Evolutionary conservation across 2,329 filamentous ascomycete genomes (phyloP), one percentile per base, ranked within the genome.

Genomic region (Tolypocladium nubicola): DNA sequence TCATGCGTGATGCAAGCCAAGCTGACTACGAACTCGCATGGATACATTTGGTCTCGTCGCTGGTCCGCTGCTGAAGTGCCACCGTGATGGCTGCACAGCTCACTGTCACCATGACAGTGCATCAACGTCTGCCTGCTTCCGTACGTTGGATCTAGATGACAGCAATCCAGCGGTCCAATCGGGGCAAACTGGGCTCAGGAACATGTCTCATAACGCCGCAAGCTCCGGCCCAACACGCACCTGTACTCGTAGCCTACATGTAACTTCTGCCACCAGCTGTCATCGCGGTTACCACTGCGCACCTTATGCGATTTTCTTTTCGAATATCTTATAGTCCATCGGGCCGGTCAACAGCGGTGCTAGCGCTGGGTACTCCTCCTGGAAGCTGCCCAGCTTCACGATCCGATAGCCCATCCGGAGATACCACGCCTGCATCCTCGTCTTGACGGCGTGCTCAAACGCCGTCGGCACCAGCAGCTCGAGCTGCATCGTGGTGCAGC

Each of bases 401-500:
- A 65, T 21, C 30, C 55, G 37, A 49, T 71, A 70, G 0, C 67
- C 68, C 61, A 69, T 58, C 2, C 68, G 59, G 5, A 39, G 52
- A 45, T 70, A 70, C 68, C 68, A 70, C 0, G 57, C 61, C 52
- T 65, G 52, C 59, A 67, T 56, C 30, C 66, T 64, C 2, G 59
- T 58, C 43, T 71, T 71, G 1, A 62, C 58, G 0, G 62, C 59
- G 54, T 71, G 66, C 30, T 56, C 61, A 23, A 65, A 68, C 1
- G 57, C 63, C 26, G 58, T 64, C 1, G 68, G 68, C 1, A 66
- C 58, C 6, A 71, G 60, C 16, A 70, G 50, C 47, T 70, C 68
- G 0, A 70, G 59, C 19, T 67, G 67, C 64, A 70, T 67, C 1
- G 55, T 57, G 11, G 59, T 63, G 53, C 67, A 70, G 6, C 68